phyloP scores from a whole-genome alignment of 176 grass and related monocot species.

The Cocos nucifera region DNA sequence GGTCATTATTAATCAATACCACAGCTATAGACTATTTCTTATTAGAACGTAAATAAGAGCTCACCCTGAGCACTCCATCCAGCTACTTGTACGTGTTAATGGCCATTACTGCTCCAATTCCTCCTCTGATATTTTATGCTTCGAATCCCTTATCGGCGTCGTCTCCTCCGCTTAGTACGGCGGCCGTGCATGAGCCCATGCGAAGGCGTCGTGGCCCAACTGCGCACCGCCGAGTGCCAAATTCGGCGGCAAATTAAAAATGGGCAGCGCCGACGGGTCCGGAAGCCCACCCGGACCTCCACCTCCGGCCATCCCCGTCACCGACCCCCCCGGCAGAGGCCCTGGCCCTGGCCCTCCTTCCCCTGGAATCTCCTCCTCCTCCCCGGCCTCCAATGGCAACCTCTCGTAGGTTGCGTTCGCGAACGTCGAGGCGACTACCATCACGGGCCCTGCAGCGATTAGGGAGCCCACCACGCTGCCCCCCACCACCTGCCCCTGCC shows the following conservation, averaged over 20 bases:
- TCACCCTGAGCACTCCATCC: too few relatives aligned
- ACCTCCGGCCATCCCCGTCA: constrained; percentile 17
- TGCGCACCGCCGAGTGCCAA: constrained; percentile 34
- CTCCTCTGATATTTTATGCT: too few relatives aligned
- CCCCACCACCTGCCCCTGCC: constrained; percentile 77
- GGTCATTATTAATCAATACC: too few relatives aligned
- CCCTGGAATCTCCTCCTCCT: constrained; percentile 33
- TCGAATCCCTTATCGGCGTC: too few relatives aligned
- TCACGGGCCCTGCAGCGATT: constrained; percentile 67
- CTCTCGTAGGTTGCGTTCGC: constrained; percentile 75
- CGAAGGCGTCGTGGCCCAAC: constrained; percentile 35
- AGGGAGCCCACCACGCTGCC: constrained; percentile 72
- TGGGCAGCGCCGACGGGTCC: constrained; percentile 49
- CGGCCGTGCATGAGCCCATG: constrained; percentile 56
- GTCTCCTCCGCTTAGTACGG: constrained; percentile 11
- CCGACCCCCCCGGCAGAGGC: neutral
- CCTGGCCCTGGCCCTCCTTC: neutral
- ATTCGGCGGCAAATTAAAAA: constrained; percentile 43
- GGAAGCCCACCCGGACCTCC: constrained; percentile 27
- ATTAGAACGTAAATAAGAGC: too few relatives aligned
- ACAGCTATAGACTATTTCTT: too few relatives aligned
- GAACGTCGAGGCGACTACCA: constrained; percentile 83
- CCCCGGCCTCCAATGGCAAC: constrained; percentile 39
- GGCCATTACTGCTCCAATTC: too few relatives aligned
- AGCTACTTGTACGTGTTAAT: too few relatives aligned